These are phyloP conservation scores for Colletotrichum chrysophilum DNA, from an alignment of 2,329 filamentous ascomycete genomes.

Conservation along the genomic window DNA sequence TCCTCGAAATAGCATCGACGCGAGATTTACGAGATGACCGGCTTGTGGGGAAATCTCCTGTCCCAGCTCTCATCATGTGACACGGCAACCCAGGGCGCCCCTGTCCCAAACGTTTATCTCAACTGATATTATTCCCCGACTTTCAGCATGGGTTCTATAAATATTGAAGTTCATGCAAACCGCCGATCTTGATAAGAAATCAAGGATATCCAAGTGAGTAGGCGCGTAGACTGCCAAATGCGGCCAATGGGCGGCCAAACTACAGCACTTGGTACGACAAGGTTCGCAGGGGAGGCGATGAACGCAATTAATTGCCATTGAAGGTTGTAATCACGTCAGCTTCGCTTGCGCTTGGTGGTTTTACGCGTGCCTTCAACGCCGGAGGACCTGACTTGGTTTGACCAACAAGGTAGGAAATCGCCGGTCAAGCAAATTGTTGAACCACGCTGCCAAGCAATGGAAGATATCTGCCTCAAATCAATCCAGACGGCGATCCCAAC, in stretches of 20 bases:
- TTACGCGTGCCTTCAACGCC: neutral
- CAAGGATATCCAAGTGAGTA: neutral
- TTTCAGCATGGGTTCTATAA: neutral
- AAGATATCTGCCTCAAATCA: too few species aligned
- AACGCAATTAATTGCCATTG: neutral
- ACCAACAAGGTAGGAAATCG: neutral
- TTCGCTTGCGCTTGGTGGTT: neutral
- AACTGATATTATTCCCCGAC: neutral
- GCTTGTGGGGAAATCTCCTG: neutral
- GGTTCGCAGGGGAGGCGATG: neutral
- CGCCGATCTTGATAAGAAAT: neutral
- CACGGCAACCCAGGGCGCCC: neutral
- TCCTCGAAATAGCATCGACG: neutral
- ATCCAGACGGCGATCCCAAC: neutral
- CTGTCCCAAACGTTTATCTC: neutral
- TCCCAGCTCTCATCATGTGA: neutral
- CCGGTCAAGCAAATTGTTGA: neutral
- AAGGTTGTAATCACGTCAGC: neutral
- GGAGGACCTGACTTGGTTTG: neutral
- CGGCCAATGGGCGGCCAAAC: neutral
- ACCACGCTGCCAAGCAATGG: neutral
- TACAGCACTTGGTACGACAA: neutral
- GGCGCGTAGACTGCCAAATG: neutral
- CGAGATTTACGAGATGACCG: neutral
- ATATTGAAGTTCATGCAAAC: neutral